Percentiles rank a stretch among this genome's conserved stretches.
These are phyloP conservation scores for Nymphaea colorata DNA, from an alignment of 164 flowering plant species.

Conservation along the genomic window DNA sequence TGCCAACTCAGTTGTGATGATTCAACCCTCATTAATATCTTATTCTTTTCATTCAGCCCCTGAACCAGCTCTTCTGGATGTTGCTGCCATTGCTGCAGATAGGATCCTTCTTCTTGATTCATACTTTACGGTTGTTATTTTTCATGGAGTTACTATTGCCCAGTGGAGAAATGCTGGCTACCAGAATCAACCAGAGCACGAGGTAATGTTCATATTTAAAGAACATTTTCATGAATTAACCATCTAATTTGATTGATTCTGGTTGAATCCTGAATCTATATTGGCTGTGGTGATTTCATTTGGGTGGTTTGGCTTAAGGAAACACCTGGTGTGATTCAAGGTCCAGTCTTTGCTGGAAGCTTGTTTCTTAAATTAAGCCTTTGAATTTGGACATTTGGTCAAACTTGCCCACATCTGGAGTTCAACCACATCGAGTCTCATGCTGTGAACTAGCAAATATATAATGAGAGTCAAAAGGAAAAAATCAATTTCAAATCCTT, in stretches of 20 bases:
- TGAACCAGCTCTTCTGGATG: conserved; percentile 90
- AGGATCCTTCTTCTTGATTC: conserved; percentile 83
- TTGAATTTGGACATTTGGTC: too few species aligned
- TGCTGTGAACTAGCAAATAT: too few species aligned
- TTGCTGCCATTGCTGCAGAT: conserved; percentile 83
- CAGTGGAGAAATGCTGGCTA: conserved; percentile 96
- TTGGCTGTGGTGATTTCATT: too few species aligned
- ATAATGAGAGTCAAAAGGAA: too few species aligned
- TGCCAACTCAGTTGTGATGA: conserved; percentile 91
- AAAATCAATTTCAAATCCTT: too few species aligned
- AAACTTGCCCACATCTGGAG: too few species aligned
- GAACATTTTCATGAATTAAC: not conserved
- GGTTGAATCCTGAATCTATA: too few species aligned
- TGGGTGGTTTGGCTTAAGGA: too few species aligned
- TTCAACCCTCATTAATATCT: conserved; percentile 91
- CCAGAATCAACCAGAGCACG: conserved; percentile 73
- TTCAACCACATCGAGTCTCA: too few species aligned
- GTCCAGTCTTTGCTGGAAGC: too few species aligned
- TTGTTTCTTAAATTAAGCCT: too few species aligned
- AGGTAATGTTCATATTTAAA: conserved; percentile 30
- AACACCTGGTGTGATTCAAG: too few species aligned
- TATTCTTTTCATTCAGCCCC: conserved; percentile 78
- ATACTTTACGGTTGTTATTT: conserved; percentile 79
- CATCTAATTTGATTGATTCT: not conserved
- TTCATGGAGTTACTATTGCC: conserved; percentile 84